These are phyloP conservation scores for Naganishia antarctica DNA, from an alignment of 768 basidiomycete species.

Conservation along the genomic window DNA sequence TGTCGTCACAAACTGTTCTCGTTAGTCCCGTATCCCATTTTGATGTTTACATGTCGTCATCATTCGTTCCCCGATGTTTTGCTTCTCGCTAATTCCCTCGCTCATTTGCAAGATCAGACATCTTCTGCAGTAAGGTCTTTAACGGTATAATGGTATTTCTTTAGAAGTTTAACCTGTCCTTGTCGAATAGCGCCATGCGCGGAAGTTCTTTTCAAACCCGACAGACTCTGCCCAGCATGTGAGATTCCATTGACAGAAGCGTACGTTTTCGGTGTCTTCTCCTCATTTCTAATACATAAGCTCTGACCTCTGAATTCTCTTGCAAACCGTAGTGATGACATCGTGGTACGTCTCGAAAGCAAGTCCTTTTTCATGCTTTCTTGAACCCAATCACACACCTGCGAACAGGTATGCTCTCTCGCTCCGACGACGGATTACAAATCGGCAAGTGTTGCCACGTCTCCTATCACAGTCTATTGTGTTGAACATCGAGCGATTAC, in stretches of 20 bases:
- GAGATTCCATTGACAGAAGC: conserved; percentile 29
- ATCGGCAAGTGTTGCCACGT: conserved; percentile 20
- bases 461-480: too few species aligned
- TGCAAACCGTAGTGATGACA: conserved; percentile 10
- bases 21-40: conserved; percentile 19
- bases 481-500: too few species aligned
- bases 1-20: conserved; percentile 40
- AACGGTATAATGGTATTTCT: background rate
- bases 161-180: too few species aligned
- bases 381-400: background rate
- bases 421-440: conserved; percentile 36
- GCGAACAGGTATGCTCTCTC: conserved; percentile 27
- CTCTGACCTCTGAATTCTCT: background rate
- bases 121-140: conserved; percentile 35
- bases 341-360: conserved; percentile 3
- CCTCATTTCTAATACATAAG: background rate
- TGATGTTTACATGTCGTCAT: background rate
- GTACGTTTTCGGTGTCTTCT: conserved; percentile 14
- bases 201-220: conserved; percentile 23
- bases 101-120: conserved; percentile 23
- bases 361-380: too few species aligned
- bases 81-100: background rate
- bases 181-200: conserved; percentile 25
- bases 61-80: background rate
- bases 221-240: conserved; percentile 31